phyloP scores from a whole-genome alignment of 2,329 filamentous ascomycete species.

The Arachnopeziza araneosa region DNA sequence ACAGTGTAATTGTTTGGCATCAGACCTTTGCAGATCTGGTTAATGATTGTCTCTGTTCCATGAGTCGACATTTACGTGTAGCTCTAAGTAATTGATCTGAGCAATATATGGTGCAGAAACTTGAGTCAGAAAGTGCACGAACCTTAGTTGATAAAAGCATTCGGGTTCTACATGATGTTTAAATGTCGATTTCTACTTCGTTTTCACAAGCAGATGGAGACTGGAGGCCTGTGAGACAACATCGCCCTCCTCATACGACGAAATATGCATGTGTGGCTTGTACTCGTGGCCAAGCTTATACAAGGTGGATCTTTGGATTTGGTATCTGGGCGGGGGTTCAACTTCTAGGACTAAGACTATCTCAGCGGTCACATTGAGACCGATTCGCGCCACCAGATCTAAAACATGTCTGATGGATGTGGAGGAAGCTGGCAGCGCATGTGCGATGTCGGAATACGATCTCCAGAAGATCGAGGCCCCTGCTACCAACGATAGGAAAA shows the following conservation, averaged over 20 bases:
- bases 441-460: not conserved
- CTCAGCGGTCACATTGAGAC: not conserved
- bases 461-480: not conserved
- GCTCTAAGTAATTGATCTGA: no score
- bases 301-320: not conserved
- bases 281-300: not conserved
- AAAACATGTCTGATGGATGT: not conserved
- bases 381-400: not conserved
- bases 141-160: no score
- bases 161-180: no score
- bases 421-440: not conserved
- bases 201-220: no score
- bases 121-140: no score
- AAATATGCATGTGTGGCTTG: not conserved
- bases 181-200: no score
- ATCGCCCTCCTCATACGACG: not conserved
- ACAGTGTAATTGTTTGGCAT: no score
- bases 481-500: not conserved
- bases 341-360: not conserved
- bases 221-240: not conserved
- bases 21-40: no score
- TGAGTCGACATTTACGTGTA: no score
- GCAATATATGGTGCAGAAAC: no score
- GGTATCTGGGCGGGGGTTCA: no score
- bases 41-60: no score